phyloP scores from a whole-genome alignment of 176 grass and related monocot species.

The Echinochloa phyllopogon region DNA sequence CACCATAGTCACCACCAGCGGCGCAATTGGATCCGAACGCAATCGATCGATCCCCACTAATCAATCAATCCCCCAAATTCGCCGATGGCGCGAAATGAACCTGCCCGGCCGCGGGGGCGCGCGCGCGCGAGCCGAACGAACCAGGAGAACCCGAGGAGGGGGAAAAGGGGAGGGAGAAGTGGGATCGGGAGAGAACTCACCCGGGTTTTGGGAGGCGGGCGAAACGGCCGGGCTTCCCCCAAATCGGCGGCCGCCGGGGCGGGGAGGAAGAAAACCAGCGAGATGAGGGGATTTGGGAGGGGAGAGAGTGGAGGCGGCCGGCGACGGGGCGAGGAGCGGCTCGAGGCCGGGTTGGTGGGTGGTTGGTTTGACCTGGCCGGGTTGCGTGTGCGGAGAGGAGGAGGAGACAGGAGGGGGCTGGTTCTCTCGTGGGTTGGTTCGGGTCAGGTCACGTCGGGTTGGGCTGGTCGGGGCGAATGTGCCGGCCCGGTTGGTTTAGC shows the following conservation, averaged over 20 bases:
- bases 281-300: not conserved
- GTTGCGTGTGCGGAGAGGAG: no score
- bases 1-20: not conserved
- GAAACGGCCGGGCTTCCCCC: constrained; percentile 13
- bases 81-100: constrained; percentile 17
- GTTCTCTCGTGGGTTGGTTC: not conserved
- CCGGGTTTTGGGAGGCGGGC: constrained; percentile 30
- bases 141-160: not conserved
- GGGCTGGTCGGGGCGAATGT: not conserved
- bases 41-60: not conserved
- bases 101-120: not conserved
- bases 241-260: constrained; percentile 28
- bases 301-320: not conserved
- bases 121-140: not conserved
- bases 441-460: not conserved
- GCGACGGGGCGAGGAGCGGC: constrained; percentile 5
- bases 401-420: no score
- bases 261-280: constrained; percentile 33
- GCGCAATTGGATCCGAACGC: not conserved
- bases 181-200: constrained; percentile 28
- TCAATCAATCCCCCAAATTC: constrained; percentile 15
- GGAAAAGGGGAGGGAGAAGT: not conserved
- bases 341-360: not conserved
- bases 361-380: not conserved
- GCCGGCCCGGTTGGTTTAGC: not conserved